Evolutionary conservation across 345 rosid genomes (phyloP).

Genomic region (Draba incana): DNA sequence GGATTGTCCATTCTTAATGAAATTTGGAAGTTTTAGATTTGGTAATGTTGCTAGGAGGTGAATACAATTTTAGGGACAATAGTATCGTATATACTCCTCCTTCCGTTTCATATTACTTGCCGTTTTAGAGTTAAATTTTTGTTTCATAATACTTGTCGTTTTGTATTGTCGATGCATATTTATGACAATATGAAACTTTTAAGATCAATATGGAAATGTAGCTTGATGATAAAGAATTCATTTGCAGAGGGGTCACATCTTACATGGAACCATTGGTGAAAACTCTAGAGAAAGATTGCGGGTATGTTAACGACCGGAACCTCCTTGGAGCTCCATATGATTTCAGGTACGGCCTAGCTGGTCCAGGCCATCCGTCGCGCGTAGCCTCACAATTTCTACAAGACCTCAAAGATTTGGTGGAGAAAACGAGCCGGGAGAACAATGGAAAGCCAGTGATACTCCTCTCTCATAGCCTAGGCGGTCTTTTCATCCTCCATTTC

Average conservation of each 20-base stretch:
- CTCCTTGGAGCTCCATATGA: conserved; percentile 90
- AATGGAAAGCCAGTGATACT: conserved; percentile 73
- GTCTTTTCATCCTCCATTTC: conserved; percentile 67
- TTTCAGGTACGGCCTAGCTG: conserved; percentile 81
- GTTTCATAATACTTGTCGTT: no score
- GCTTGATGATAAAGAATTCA: not conserved
- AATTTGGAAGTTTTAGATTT: no score
- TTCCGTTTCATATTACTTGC: no score
- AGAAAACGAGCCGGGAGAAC: conserved; percentile 58
- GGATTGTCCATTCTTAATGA: no score
- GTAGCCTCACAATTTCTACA: conserved; percentile 67
- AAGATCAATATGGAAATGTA: not conserved
- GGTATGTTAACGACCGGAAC: conserved; percentile 62
- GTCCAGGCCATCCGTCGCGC: conserved; percentile 61
- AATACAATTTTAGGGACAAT: not conserved
- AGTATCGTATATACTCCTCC: no score
- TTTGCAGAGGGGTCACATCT: conserved; percentile 44
- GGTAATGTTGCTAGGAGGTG: not conserved
- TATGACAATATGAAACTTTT: no score
- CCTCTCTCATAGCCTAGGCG: conserved; percentile 87
- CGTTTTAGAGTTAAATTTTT: no score
- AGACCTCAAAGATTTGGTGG: conserved; percentile 65
- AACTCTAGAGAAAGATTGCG: conserved; percentile 53
- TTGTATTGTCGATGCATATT: no score
- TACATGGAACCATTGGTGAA: conserved; percentile 77